A percentile compares a stretch with the other conserved stretches of the same genome.
phyloP scores from a whole-genome alignment of 2,329 filamentous ascomycete genomes.

The Aspergillus sp. region DNA sequence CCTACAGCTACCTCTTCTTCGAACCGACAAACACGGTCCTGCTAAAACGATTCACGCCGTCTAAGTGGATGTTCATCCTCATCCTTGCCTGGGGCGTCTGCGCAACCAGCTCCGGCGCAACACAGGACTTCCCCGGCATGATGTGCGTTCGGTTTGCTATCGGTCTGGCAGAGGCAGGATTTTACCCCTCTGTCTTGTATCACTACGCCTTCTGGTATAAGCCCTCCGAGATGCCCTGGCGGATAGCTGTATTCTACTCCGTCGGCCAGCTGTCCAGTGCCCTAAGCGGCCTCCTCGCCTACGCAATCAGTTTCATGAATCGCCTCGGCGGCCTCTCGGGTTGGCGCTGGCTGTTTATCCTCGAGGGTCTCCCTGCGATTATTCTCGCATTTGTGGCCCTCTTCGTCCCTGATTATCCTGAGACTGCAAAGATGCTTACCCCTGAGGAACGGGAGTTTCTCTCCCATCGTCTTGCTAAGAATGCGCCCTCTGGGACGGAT shows the following conservation, averaged over 20 bases:
- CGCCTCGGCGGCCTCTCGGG: slow-evolving; percentile 32
- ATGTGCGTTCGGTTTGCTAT: slow-evolving; percentile 42
- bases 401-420: slow-evolving; percentile 34
- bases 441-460: slow-evolving; percentile 27
- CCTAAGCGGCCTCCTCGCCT: slow-evolving; percentile 36
- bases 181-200: slow-evolving; percentile 37
- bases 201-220: slow-evolving; percentile 45
- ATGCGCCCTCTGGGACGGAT: slow-evolving; percentile 31
- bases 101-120: slow-evolving; percentile 37
- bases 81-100: slow-evolving; percentile 39
- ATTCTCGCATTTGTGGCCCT: slow-evolving; percentile 30
- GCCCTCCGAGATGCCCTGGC: slow-evolving; percentile 34
- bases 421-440: slow-evolving; percentile 30
- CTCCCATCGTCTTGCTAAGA: slow-evolving; percentile 25
- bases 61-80: slow-evolving; percentile 38
- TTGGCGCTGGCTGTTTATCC: slow-evolving; percentile 42
- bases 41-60: slow-evolving; percentile 36
- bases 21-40: slow-evolving; percentile 42
- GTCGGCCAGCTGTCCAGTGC: slow-evolving; percentile 36
- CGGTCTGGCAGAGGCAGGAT: slow-evolving; percentile 37
- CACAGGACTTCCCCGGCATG: slow-evolving; percentile 36
- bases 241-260: slow-evolving; percentile 42
- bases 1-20: slow-evolving; percentile 41
- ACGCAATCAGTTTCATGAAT: slow-evolving; percentile 41
- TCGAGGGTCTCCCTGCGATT: slow-evolving; percentile 39